phyloP scores from a whole-genome alignment of 768 basidiomycete species.

The Calocera cornea region DNA sequence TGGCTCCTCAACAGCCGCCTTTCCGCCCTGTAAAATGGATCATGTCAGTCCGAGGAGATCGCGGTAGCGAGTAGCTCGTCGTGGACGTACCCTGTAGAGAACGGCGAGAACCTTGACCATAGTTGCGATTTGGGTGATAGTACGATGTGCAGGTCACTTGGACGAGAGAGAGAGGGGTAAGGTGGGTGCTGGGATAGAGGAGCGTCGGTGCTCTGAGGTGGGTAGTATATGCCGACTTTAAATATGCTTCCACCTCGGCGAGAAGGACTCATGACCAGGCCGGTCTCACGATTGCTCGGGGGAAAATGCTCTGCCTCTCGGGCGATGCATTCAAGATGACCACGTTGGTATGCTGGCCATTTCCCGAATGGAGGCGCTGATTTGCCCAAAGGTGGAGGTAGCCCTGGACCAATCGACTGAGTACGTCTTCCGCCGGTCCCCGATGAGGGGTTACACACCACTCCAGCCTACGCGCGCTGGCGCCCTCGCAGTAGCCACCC shows the following conservation, averaged over 20 bases:
- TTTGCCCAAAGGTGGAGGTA: not conserved
- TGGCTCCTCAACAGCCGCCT: constrained; percentile 53
- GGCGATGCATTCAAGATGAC: not conserved
- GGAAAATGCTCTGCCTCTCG: not conserved
- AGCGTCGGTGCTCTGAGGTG: not conserved
- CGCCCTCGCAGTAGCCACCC: not conserved
- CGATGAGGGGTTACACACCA: not conserved
- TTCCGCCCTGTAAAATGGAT: constrained; percentile 47
- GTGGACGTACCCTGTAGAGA: not conserved
- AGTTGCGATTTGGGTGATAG: not conserved
- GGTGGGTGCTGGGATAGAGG: not conserved
- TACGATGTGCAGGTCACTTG: not conserved
- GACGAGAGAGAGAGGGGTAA: not conserved
- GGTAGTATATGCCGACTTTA: not conserved
- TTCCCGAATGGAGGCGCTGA: not conserved
- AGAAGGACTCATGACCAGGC: not conserved
- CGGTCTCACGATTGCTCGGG: not conserved
- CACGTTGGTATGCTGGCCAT: not conserved
- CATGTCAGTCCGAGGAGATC: not conserved
- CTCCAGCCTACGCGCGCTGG: not conserved
- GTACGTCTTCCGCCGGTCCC: not conserved
- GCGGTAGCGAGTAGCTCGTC: not conserved
- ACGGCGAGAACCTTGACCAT: constrained; percentile 2
- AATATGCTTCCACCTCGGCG: not conserved
- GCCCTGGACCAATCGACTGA: not conserved